Evolutionary conservation across 2,329 filamentous ascomycete genomes (phyloP).

Genomic region (Paraconiothyrium sp.): DNA sequence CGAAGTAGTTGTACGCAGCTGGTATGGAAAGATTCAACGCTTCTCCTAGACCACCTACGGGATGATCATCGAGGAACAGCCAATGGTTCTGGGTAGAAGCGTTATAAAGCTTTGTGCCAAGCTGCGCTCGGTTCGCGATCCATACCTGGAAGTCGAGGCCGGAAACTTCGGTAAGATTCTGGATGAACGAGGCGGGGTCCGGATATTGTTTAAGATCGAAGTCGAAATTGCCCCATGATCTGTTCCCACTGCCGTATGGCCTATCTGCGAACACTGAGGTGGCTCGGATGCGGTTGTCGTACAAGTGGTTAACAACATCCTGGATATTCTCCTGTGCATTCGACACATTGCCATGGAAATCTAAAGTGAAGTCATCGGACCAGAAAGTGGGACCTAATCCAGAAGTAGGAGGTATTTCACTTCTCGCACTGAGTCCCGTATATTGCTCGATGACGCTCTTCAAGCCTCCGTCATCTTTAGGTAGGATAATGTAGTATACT

Average conservation of each 20-base stretch:
- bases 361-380: conserved; percentile 46
- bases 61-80: conserved; percentile 41
- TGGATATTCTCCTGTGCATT: conserved; percentile 49
- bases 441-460: conserved; percentile 40
- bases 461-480: conserved; percentile 21
- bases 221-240: conserved; percentile 49
- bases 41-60: conserved; percentile 41
- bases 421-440: conserved; percentile 36
- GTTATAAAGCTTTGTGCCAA: conserved; percentile 46
- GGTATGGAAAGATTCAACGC: conserved; percentile 51
- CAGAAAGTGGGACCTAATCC: conserved; percentile 49
- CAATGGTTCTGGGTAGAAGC: conserved; percentile 37
- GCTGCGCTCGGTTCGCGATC: conserved; percentile 49
- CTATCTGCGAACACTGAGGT: conserved; percentile 47
- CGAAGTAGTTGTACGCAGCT: conserved; percentile 48
- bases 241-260: conserved; percentile 43
- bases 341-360: conserved; percentile 43
- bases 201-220: conserved; percentile 49
- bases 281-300: conserved; percentile 43
- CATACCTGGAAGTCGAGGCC: conserved; percentile 51
- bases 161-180: conserved; percentile 36
- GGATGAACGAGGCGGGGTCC: conserved; percentile 40
- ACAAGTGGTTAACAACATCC: conserved; percentile 46
- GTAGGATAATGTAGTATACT: conserved; percentile 45
- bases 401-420: conserved; percentile 44